Conservation (phyloP, 495 filamentous ascomycete species). For the Hyaloscypha hepaticicola region DNA sequence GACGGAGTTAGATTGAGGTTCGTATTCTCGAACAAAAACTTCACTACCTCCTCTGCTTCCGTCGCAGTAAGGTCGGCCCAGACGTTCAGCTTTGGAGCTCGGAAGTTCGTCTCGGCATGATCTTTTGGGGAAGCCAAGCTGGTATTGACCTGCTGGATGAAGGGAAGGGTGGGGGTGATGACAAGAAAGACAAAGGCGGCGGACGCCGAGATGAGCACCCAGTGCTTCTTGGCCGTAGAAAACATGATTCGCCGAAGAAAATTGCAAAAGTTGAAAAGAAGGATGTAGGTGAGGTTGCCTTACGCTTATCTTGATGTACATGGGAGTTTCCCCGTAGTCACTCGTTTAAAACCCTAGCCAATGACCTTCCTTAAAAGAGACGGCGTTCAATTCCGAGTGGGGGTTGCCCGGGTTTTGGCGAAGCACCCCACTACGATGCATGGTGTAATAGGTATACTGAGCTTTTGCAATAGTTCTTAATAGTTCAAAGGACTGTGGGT, state of each 20-base stretch:
- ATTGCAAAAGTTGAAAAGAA: not conserved
- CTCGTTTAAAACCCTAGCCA: not conserved
- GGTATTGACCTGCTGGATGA: not conserved
- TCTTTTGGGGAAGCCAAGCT: not conserved
- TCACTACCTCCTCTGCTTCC: constrained; percentile 35
- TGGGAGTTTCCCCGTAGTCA: not conserved
- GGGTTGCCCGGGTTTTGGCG: not conserved
- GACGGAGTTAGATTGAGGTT: constrained; percentile 40
- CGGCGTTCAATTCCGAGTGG: not conserved
- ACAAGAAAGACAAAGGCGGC: constrained; percentile 11
- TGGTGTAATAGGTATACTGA: no score
- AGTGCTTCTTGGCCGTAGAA: constrained; percentile 3
- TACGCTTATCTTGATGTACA: not conserved
- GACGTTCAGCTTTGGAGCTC: constrained; percentile 38
- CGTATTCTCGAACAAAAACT: constrained; percentile 36
- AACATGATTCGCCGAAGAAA: not conserved
- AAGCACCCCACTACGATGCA: not conserved
- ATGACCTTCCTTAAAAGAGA: not conserved
- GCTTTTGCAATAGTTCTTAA: no score
- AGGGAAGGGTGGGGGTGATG: not conserved
- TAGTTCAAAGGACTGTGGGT: no score
- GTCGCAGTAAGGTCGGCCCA: constrained; percentile 35
- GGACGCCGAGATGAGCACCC: not conserved
- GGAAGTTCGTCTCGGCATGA: not conserved
- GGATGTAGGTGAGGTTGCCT: not conserved